Conservation (phyloP, 1,284 basidiomycete genomes). For the Moesziomyces antarcticus region DNA sequence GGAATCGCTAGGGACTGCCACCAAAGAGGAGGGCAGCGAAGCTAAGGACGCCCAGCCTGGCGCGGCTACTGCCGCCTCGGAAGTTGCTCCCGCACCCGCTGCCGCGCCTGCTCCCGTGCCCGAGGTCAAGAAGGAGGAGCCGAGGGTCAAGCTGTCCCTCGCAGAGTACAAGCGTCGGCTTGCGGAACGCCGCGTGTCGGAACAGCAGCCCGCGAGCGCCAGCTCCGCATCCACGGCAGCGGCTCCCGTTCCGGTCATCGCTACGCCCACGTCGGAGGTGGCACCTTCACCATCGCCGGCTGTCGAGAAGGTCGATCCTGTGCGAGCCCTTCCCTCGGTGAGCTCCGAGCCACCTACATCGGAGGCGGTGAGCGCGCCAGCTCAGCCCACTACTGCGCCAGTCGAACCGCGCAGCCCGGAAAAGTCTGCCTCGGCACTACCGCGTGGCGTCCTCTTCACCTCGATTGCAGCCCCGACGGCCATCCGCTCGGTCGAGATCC, state of each 20-base stretch:
- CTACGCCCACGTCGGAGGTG: constrained; percentile 23
- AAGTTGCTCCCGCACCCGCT: neutral
- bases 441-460: constrained; percentile 36
- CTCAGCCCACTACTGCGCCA: constrained; percentile 1
- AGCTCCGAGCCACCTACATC: neutral
- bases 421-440: constrained; percentile 16
- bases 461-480: constrained; percentile 51
- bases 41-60: neutral
- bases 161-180: constrained; percentile 66
- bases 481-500: constrained; percentile 58
- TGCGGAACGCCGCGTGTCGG: constrained; percentile 57
- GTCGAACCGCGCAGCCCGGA: constrained; percentile 12
- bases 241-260: constrained; percentile 13
- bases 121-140: constrained; percentile 50
- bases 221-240: constrained; percentile 1
- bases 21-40: constrained; percentile 9
- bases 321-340: neutral
- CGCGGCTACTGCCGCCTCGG: constrained; percentile 1
- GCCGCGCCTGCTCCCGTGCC: constrained; percentile 11
- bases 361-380: neutral
- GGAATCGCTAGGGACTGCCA: constrained; percentile 2
- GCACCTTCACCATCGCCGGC: constrained; percentile 29
- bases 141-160: constrained; percentile 60
- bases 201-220: constrained; percentile 19
- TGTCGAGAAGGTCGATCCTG: constrained; percentile 18